Evolutionary conservation across 768 basidiomycete species (phyloP), one percentile per base, ranked within the genome.

Genomic region (Trametes coccinea): DNA sequence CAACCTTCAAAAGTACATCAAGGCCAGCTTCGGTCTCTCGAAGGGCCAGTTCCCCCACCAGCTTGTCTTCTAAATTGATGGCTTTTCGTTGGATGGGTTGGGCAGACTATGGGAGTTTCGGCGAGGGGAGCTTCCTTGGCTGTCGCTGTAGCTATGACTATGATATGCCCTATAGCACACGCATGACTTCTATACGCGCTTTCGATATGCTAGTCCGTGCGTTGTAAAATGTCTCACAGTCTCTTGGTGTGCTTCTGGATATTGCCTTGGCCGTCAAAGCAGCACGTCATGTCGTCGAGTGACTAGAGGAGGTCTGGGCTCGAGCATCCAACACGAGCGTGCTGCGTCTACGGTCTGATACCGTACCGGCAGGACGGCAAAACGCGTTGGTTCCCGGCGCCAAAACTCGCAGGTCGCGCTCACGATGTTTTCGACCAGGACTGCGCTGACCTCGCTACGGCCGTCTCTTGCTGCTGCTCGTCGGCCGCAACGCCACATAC

Each of bases 11-110:
- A 95, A 95, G 79, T 99, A 99, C 80, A 84, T 99, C 70, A 89
- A 88, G 75, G 85, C 95, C 58, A 87, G 83, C 72, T 99, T 91
- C 83, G 94, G 93, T 73, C 84, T 99, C 64, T 93, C 93, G 69
- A 97, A 95, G 84, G 94, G 95, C 63, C 94, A 98, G 80, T 93
- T 84, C 82, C 93, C 97, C 74, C 97, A 99, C 81, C 86, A 92
- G 79, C 75, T 99, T 80, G 84, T 84, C 65, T 98, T 97, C 84
- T 98, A 62, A 80, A 58, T 56, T 43, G 50, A 39, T 44, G 22
- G 37, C 56, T 34, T 54, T 62, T 39, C 41, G 65, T 34, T 33
- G 56, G 50, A 54, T 46, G 46, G 57, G 59, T 56, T 53, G 50
- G 52, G 63, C 56, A 56, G 43, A 55, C 52, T 16, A 58, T 41